A percentile compares a stretch with the other conserved stretches of the same genome.
Conservation (phyloP, 805 yeast species). For the Pichia rugopelliculosa region DNA sequence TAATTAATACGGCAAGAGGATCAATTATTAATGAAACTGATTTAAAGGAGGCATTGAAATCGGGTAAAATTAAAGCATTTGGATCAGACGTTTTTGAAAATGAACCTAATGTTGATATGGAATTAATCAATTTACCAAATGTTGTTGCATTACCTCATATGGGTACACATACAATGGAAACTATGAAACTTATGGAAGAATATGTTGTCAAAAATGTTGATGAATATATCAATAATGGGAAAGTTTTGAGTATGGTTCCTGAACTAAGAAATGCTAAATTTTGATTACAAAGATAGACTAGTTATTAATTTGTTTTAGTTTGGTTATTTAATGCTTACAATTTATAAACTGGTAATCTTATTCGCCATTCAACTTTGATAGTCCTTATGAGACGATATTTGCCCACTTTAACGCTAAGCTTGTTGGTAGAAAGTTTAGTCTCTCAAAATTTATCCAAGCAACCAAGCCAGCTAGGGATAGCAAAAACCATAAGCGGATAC, state of each 20-base stretch:
- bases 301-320: too few species aligned
- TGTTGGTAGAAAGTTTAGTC: too few species aligned
- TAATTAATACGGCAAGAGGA: conserved; percentile 86
- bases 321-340: too few species aligned
- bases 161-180: conserved; percentile 77
- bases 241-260: conserved; percentile 71
- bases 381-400: too few species aligned
- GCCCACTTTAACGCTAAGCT: too few species aligned
- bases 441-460: too few species aligned
- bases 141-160: conserved; percentile 80
- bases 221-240: conserved; percentile 53
- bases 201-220: conserved; percentile 64
- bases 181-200: conserved; percentile 74
- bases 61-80: conserved; percentile 58
- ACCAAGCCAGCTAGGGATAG: too few species aligned
- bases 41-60: conserved; percentile 45
- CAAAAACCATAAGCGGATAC: too few species aligned
- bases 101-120: conserved; percentile 66
- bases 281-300: too few species aligned
- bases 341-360: too few species aligned
- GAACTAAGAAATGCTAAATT: conserved; percentile 40
- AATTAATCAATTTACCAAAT: conserved; percentile 53
- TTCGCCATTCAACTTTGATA: too few species aligned
- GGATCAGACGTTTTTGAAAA: conserved; percentile 73
- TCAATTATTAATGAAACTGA: conserved; percentile 67